Evolutionary conservation across 2,329 filamentous ascomycete species (phyloP), one percentile per base, ranked within the genome.

Genomic region (Trichoderma simmonsii): DNA sequence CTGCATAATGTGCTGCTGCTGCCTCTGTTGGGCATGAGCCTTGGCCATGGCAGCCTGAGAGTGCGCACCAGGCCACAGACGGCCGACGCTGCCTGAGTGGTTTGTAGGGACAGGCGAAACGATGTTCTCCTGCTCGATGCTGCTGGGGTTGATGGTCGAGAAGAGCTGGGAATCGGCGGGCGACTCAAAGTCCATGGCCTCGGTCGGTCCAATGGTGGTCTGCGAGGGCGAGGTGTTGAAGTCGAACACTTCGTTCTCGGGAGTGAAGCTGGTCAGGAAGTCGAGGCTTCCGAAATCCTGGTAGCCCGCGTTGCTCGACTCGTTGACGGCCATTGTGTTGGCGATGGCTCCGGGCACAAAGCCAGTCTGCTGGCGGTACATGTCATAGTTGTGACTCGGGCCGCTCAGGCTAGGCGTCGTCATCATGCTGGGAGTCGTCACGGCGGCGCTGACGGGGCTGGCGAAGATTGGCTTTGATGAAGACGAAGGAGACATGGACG

Each of bases 331-430:
- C 79, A 96, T 88, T 14, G 95, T 92, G 81, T 89, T 93, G 56
- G 92, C 90, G 74, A 96, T 85, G 67, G 94, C 95, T 74, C 94
- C 94, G 1, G 93, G 91, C 0, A 96, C 93, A 34, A 98, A 90
- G 74, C 95, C 94, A 4, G 96, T 98, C 85, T 98, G 95, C 81
- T 99, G 96, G 84, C 94, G 93, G 85, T 98, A 97, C 79, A 93
- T 90, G 78, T 94, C 93, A 86, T 98, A 98, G 83, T 97, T 93
- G 84, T 98, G 95, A 82, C 94, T 97, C 9, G 96, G 95, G 43
- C 90, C 93, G 62, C 90, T 90, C 78, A 95, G 89, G 24, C 87
- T 89, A 36, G 88, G 87, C 73, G 91, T 88, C 8, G 87, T 81
- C 21, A 88, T 81, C 72, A 91, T 81, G 43, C 85, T 83, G n/a